Base-by-base conservation (phyloP, 495 filamentous ascomycete genomes). In the Mytilinidion resinicola region DNA sequence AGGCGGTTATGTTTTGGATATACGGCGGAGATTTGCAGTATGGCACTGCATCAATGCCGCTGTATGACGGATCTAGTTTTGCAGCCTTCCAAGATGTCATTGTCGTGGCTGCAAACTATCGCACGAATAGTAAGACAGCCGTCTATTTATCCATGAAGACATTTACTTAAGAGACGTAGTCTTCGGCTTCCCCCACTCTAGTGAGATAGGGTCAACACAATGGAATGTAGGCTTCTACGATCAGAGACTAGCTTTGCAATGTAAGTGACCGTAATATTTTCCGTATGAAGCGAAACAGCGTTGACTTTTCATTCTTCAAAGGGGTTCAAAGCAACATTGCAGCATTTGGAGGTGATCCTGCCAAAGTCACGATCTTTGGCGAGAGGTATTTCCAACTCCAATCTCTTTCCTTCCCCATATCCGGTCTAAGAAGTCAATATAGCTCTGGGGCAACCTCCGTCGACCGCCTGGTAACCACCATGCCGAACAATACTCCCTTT, bases 11-110 rank as follows among this genome's bases (percentile, higher is more conserved):
- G 20, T 25, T 62, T 17, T 57, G 51, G 47, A 62, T 57, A 48
- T 66, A 69, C 51, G 67, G 69, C 11, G 67, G 67, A 17, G 51
- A 48, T 15, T 60, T 60, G 19, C 37, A 47, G 38, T 58, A 57
- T 56, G 67, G 69, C 10, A 54, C 56, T 9, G 30, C 57, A 3
- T 52, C 60, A 1, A 37, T 0, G 1, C 20, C 33, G 4, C 1
- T 7, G 9, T 51, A 57, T 35, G 55, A 57, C 19, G 55, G 55
- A 12, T 35, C 19, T n/a, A 12, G 14, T 25, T 57, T 57, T 50
- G 55, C 55, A 1, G 55, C 55, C 1, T 1, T 51, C 9, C 44
- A 57, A 25, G 46, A 41, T 34, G 55, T 57, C 3, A 51, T 57
- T 35, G 19, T 57, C 8, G 55, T 57, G 6, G 14, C 55, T 1